Conservation (phyloP, 139 green algal genomes). For the Chlamydomonas eustigma region DNA sequence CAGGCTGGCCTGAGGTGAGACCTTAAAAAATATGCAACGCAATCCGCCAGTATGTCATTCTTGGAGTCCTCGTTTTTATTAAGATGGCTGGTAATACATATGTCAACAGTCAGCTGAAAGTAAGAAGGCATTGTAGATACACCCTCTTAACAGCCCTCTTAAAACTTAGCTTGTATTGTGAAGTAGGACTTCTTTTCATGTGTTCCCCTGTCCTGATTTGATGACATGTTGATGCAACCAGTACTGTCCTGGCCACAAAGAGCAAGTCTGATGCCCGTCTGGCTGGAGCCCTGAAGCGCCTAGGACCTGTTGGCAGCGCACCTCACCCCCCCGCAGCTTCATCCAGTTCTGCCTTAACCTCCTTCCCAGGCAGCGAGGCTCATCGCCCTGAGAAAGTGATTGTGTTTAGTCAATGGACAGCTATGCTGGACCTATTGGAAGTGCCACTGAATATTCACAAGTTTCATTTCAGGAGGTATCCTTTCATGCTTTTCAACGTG, state of each 20-base stretch:
- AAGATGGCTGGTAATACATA: too few species aligned
- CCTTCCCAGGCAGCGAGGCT: background rate
- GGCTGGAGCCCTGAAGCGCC: conserved; percentile 7
- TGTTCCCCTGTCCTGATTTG: too few species aligned
- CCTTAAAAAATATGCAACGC: too few species aligned
- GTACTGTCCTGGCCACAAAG: conserved; percentile 27
- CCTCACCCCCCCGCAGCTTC: background rate
- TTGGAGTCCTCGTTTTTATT: too few species aligned
- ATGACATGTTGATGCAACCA: background rate
- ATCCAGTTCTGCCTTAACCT: background rate
- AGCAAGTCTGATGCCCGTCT: conserved; percentile 31
- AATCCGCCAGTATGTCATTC: too few species aligned
- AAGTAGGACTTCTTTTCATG: too few species aligned
- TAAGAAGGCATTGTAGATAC: too few species aligned
- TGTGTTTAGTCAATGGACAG: conserved; percentile 92
- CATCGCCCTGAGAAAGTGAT: conserved; percentile 65
- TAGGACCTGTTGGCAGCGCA: background rate
- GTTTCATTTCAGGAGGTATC: background rate
- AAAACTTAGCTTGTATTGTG: too few species aligned
- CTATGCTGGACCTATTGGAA: conserved; percentile 89
- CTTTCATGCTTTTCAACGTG: too few species aligned
- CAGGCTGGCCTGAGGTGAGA: too few species aligned
- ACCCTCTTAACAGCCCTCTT: too few species aligned
- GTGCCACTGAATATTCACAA: conserved; percentile 11
- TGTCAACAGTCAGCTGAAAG: too few species aligned